These are phyloP conservation scores for Cenchrus purpureus DNA, from an alignment of 176 grass and related monocot species.

Conservation along the genomic window DNA sequence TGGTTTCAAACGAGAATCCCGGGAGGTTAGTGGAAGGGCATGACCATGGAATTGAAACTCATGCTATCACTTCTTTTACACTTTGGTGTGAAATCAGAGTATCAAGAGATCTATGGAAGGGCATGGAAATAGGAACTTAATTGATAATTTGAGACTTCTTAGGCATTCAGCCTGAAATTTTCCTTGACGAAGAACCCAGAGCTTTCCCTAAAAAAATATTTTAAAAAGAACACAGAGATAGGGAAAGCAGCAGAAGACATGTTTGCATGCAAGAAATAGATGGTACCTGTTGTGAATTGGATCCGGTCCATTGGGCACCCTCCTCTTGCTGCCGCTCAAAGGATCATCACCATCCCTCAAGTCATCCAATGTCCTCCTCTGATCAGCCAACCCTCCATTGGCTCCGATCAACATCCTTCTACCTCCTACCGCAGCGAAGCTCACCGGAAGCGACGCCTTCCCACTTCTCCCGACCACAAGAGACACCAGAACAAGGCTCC, in stretches of 20 bases:
- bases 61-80: neutral
- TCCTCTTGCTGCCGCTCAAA: constrained; percentile 59
- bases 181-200: neutral
- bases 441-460: neutral
- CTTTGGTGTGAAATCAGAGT: too few relatives aligned
- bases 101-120: constrained; percentile 11
- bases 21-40: neutral
- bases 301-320: constrained; percentile 77
- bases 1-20: neutral
- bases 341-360: constrained; percentile 34
- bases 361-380: constrained; percentile 21
- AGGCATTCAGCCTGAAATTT: constrained; percentile 10
- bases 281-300: constrained; percentile 86
- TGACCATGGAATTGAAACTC: neutral
- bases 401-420: constrained; percentile 28
- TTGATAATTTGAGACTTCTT: neutral
- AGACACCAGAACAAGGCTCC: constrained; percentile 48
- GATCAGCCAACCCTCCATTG: constrained; percentile 23
- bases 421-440: constrained; percentile 3
- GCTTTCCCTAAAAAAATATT: too few relatives aligned
- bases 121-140: neutral
- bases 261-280: constrained; percentile 26
- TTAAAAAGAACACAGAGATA: neutral
- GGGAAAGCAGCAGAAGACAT: neutral
- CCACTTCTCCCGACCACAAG: constrained; percentile 16